These are phyloP conservation scores for Neofusicoccum sp. DNA, from an alignment of 2,329 filamentous ascomycete genomes.

Conservation along the genomic window DNA sequence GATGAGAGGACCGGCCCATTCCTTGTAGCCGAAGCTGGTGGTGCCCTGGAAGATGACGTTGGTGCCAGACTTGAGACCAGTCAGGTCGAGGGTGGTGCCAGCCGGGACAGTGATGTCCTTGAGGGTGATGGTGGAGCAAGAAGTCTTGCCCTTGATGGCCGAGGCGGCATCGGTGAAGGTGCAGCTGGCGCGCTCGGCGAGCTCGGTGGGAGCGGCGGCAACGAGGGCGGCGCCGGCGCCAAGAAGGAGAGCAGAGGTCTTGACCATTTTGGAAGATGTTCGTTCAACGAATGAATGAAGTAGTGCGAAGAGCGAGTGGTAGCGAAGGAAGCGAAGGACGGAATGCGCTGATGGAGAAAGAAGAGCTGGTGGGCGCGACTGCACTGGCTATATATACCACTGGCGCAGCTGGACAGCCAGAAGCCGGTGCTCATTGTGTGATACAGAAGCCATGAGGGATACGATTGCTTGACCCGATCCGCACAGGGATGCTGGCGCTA, in stretches of 20 bases:
- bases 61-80: conserved; percentile 44
- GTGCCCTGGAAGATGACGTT: conserved; percentile 25
- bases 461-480: conserved; percentile 8
- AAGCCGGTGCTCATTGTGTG: not conserved
- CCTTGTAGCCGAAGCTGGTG: conserved; percentile 39
- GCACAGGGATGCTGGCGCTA: not conserved
- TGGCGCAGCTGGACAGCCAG: not conserved
- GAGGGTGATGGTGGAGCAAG: conserved; percentile 18
- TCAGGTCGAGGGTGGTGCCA: conserved; percentile 55
- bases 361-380: not conserved
- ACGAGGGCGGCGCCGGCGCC: conserved; percentile 18
- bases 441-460: conserved; percentile 5
- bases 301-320: conserved; percentile 12
- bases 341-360: conserved; percentile 2
- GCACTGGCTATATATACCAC: conserved; percentile 1
- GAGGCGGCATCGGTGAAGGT: conserved; percentile 22
- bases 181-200: conserved; percentile 8
- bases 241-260: conserved; percentile 13
- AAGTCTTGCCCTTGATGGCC: conserved; percentile 17
- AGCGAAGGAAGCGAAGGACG: conserved; percentile 2
- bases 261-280: conserved; percentile 16
- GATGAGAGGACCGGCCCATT: conserved; percentile 40
- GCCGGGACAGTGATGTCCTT: conserved; percentile 17
- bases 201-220: conserved; percentile 11
- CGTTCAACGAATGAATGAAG: conserved; percentile 15